Base-by-base conservation (phyloP, 75 land plant genomes). In the Larix kaempferi region DNA sequence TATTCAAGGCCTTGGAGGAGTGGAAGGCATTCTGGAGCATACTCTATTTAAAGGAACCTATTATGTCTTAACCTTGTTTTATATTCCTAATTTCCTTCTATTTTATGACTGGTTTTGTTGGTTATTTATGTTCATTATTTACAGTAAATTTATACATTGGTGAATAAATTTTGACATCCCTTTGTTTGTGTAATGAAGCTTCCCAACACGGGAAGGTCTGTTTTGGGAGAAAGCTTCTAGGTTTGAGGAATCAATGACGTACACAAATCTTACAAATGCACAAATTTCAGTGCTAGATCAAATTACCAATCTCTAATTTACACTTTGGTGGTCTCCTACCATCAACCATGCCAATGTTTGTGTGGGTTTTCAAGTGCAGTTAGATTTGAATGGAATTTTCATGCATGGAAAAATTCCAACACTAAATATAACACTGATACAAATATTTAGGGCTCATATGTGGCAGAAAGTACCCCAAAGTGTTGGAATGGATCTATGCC, bases 341-440 rank as follows among this genome's bases (percentile, higher is more conserved):
- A 97, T 97, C 16, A 97, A 97, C 77, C 85, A 95, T 56, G 99
- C 99, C 6, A 97, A 97, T 84, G 98, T 97, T 1, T 97, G 95
- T 82, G 99, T 97, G 55, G 99, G 95, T 73, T 97, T 97, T 81
- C 99, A 97, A 85, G 99, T 97, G 74, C 98, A 97, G 78, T 80
- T 97, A 26, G 98, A 97, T 84, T 78, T 97, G n/a, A 97, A 94
- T 22, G 99, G 98, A 23, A 97, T 97, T 74, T 97, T 97, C 83
- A 97, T 97, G 99, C 99, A 92, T 85, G 99, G 99, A 69, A 97
- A 97, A 86, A 97, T 94, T 59, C 99, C 99, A 59, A 97, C 99
- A 11, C 66, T 97, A 86, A 97, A 97, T 80, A 97, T 97, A 62
- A 94, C 98, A 17, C 74, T 97, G 77, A 97, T 97, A 80, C 98